Percentiles rank a stretch among this genome's conserved stretches.
Conservation (phyloP, 768 basidiomycete genomes). For the Floccularia luteovirens region DNA sequence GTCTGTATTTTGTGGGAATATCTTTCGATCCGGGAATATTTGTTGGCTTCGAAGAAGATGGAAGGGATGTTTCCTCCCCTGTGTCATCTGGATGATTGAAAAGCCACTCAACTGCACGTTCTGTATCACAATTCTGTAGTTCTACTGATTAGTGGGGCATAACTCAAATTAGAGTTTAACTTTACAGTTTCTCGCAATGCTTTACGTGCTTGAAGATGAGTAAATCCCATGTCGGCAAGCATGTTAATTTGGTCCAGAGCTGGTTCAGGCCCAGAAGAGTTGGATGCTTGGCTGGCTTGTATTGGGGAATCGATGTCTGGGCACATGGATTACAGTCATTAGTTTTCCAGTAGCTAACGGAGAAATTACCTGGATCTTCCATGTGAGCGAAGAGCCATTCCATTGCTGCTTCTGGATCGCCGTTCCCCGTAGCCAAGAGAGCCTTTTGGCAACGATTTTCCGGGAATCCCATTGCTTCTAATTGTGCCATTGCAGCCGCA, state of each 20-base stretch:
- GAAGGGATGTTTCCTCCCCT: constrained; percentile 44
- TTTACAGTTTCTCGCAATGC: constrained; percentile 81
- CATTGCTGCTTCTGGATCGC: constrained; percentile 78
- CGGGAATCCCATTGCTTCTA: constrained; percentile 92
- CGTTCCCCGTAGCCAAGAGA: constrained; percentile 78
- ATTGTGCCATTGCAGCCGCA: constrained; percentile 59
- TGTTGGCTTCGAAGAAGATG: constrained; percentile 14
- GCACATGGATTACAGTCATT: neutral
- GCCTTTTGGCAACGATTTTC: constrained; percentile 82
- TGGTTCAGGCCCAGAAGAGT: constrained; percentile 39
- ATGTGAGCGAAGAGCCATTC: constrained; percentile 93
- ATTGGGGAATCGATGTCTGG: constrained; percentile 91
- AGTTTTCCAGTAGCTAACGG: neutral
- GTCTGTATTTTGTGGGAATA: constrained; percentile 69
- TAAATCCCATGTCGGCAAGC: constrained; percentile 93
- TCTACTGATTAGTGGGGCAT: neutral
- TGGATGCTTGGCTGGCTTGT: constrained; percentile 16
- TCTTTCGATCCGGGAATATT: constrained; percentile 38
- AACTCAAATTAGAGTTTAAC: constrained; percentile 14
- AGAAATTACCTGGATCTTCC: constrained; percentile 76
- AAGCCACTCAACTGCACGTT: constrained; percentile 93
- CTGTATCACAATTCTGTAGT: constrained; percentile 58
- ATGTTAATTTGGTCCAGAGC: constrained; percentile 62
- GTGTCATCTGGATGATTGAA: constrained; percentile 89
- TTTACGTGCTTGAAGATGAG: constrained; percentile 72